phyloP scores from a whole-genome alignment of 129 eudicot species.

The Oenanthe sinensis region DNA sequence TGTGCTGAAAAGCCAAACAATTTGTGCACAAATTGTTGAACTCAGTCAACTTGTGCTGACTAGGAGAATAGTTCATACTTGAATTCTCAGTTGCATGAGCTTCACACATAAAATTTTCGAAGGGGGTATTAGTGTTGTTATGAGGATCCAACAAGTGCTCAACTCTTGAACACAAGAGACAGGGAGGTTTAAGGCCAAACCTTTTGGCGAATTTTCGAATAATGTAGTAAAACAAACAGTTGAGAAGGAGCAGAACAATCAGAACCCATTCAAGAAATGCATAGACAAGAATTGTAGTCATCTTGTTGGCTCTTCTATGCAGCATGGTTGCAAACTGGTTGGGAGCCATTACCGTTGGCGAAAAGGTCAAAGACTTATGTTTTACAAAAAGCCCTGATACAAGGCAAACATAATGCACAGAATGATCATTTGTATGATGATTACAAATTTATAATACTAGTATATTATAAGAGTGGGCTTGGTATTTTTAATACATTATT shows the following conservation, averaged over 20 bases:
- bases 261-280: conserved; percentile 45
- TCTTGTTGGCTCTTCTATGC: conserved; percentile 24
- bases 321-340: conserved; percentile 20
- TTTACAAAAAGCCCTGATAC: not conserved
- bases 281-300: conserved; percentile 25
- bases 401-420: conserved; percentile 2
- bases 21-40: conserved; percentile 13
- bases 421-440: not conserved
- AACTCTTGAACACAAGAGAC: conserved; percentile 38
- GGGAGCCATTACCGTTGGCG: conserved; percentile 16
- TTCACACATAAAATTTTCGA: conserved; percentile 31
- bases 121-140: conserved; percentile 13
- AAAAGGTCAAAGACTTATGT: not conserved
- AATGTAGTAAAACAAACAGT: conserved; percentile 35
- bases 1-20: conserved; percentile 6
- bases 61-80: conserved; percentile 13
- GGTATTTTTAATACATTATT: no score
- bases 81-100: conserved; percentile 32
- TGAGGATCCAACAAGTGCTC: conserved; percentile 38
- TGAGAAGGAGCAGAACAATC: conserved; percentile 39
- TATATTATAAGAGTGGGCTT: no score
- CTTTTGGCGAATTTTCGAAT: conserved; percentile 32
- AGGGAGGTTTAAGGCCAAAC: conserved; percentile 41
- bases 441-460: not conserved
- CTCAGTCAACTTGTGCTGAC: conserved; percentile 16